Percentiles rank a stretch among this genome's conserved stretches.
Conservation (phyloP, 768 basidiomycete species). For the Leccinum broughii region DNA sequence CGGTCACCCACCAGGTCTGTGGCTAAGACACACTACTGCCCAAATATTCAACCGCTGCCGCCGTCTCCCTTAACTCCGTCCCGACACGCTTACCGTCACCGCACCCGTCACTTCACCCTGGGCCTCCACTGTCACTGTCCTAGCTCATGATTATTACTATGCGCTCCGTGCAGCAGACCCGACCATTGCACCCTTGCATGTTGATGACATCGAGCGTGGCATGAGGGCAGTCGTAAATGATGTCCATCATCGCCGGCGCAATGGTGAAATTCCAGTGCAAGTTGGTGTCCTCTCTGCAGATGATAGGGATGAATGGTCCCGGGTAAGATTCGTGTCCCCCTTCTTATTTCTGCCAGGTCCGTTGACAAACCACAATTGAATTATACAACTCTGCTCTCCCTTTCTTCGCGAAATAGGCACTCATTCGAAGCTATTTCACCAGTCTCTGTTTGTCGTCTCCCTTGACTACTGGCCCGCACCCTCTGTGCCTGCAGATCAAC, state of each 20-base stretch:
- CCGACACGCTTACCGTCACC: slow-evolving; percentile 59
- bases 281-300: slow-evolving; percentile 66
- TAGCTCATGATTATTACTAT: slow-evolving; percentile 80
- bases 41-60: slow-evolving; percentile 77
- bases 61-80: slow-evolving; percentile 57
- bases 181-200: slow-evolving; percentile 31
- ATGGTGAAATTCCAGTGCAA: slow-evolving; percentile 57
- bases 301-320: slow-evolving; percentile 46
- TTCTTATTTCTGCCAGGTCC: neutral
- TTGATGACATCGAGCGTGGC: slow-evolving; percentile 44
- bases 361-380: slow-evolving; percentile 44
- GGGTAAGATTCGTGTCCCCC: slow-evolving; percentile 44
- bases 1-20: slow-evolving; percentile 50
- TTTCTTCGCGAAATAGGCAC: slow-evolving; percentile 65
- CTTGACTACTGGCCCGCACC: slow-evolving; percentile 49
- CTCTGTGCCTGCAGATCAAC: slow-evolving; percentile 22
- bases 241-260: slow-evolving; percentile 48
- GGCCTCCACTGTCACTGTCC: slow-evolving; percentile 59
- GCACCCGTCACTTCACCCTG: slow-evolving; percentile 40
- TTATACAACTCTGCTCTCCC: slow-evolving; percentile 60
- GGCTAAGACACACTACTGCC: slow-evolving; percentile 56
- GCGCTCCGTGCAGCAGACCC: slow-evolving; percentile 59
- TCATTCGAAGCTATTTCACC: slow-evolving; percentile 67
- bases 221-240: slow-evolving; percentile 54
- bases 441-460: slow-evolving; percentile 47